Evolutionary conservation across 2,329 filamentous ascomycete genomes (phyloP), one percentile per base, ranked within the genome.

Genomic region (Colletotrichum destructivum): DNA sequence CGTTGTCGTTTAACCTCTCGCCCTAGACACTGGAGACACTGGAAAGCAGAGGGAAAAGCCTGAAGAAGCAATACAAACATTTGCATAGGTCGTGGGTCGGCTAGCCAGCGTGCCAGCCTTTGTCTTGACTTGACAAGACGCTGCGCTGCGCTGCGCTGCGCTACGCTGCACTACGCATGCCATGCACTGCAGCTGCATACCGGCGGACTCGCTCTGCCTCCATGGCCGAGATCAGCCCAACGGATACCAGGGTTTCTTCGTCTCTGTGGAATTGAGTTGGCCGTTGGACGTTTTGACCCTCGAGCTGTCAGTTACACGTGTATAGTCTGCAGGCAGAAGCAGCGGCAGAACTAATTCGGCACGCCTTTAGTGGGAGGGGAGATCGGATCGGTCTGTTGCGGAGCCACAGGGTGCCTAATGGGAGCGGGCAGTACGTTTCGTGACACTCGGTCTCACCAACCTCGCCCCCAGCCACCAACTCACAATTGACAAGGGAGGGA

Each of bases 151-250:
- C 31, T 38, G 42, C 38, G 23, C 51, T 26, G 26, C 26, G 4
- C 3, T 35, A 8, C 8, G 31, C 31, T 35, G 31, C 8, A 9
- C 31, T 31, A 31, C 31, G 47, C 46, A 31, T 31, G 31, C 31
- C 6, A 42, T 51, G 64, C 55, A 61, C 35, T 66, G 61, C 23
- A 51, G 61, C 60, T 56, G 60, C 66, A 56, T n/a, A 18, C 62
- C 15, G 49, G 49, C 42, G 51, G 44, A n/a, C 61, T 51, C 21
- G n/a, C 65, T 56, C 31, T 62, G 35, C n/a, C 35, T n/a, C 23
- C 15, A 23, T 40, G 54, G 13, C 18, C 54, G 40, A 56, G 31
- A 13, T 12, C n/a, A 52, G 31, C 21, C 13, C 35, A 40, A 23
- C 18, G 16, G 15, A 40, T 15, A 56, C 18, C 60, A 35, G 18